These are phyloP conservation scores for Kazachstania bromeliacearum DNA, from an alignment of 805 yeast species.

Conservation along the genomic window DNA sequence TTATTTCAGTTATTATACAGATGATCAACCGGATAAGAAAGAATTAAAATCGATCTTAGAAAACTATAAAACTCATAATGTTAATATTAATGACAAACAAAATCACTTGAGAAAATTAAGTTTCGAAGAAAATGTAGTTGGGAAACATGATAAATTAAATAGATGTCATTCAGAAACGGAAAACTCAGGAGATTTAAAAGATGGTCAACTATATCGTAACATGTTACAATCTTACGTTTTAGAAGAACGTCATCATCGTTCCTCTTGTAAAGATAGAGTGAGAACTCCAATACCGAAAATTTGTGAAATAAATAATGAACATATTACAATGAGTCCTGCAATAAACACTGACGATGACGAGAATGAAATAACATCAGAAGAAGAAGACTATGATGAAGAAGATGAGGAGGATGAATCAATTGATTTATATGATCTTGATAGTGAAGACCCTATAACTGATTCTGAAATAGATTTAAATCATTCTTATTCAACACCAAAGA, in stretches of 20 bases:
- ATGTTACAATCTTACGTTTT: neutral
- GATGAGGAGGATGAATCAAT: constrained; percentile 1
- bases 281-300: constrained; percentile 11
- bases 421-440: neutral
- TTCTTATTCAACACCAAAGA: neutral
- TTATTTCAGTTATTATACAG: constrained; percentile 12
- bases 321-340: constrained; percentile 1
- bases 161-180: neutral
- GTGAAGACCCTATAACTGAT: neutral
- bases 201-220: neutral
- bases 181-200: neutral
- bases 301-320: constrained; percentile 6
- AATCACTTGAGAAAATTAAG: neutral
- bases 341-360: neutral
- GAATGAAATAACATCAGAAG: too few relatives aligned
- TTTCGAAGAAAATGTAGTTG: neutral
- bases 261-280: constrained; percentile 4
- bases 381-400: neutral
- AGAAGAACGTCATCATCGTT: neutral
- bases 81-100: neutral
- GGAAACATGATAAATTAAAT: neutral
- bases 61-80: too few relatives aligned
- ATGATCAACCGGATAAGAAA: too few relatives aligned
- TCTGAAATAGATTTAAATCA: neutral
- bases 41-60: too few relatives aligned